These are phyloP conservation scores for Escallonia herrerae DNA, from an alignment of 129 eudicot species.

Conservation along the genomic window DNA sequence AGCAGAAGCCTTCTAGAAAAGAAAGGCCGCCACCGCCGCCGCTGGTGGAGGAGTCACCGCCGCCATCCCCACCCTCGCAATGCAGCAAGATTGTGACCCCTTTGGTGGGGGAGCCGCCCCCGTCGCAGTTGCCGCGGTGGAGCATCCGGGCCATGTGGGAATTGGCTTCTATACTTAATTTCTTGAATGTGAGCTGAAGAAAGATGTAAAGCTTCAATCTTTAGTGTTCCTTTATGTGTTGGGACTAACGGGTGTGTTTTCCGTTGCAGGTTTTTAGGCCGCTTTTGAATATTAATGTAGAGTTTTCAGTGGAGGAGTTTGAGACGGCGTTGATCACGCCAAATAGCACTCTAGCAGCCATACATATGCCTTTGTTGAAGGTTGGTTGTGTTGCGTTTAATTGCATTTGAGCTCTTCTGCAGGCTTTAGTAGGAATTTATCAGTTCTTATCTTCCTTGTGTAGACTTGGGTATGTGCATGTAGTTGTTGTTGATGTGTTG, in stretches of 20 bases:
- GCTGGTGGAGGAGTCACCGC: slow-evolving; percentile 33
- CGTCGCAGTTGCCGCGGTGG: slow-evolving; percentile 84
- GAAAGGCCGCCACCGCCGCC: slow-evolving; percentile 31
- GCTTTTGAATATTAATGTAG: slow-evolving; percentile 74
- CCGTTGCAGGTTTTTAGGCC: slow-evolving; percentile 87
- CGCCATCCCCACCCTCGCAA: slow-evolving; percentile 36
- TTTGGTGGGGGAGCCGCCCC: slow-evolving; percentile 57
- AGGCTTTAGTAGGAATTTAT: too few species aligned
- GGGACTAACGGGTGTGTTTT: slow-evolving; percentile 20
- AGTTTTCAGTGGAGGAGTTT: slow-evolving; percentile 84
- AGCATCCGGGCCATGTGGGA: slow-evolving; percentile 90
- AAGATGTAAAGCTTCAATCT: slow-evolving; percentile 5
- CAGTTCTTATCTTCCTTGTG: too few species aligned
- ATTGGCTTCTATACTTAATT: slow-evolving; percentile 77
- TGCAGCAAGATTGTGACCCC: slow-evolving; percentile 53
- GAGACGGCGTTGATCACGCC: slow-evolving; percentile 90
- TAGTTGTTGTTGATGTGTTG: too few species aligned
- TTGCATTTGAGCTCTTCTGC: too few species aligned
- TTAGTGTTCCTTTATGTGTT: slow-evolving; percentile 10
- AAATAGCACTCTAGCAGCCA: slow-evolving; percentile 65
- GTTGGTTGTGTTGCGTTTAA: slow-evolving; percentile 42
- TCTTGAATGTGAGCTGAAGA: slow-evolving; percentile 60
- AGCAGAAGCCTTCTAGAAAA: slow-evolving; percentile 32
- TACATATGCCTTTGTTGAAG: slow-evolving; percentile 92
- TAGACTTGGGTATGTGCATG: too few species aligned